Base-by-base conservation (phyloP, 2,329 filamentous ascomycete genomes). In the Botrytis elliptica region DNA sequence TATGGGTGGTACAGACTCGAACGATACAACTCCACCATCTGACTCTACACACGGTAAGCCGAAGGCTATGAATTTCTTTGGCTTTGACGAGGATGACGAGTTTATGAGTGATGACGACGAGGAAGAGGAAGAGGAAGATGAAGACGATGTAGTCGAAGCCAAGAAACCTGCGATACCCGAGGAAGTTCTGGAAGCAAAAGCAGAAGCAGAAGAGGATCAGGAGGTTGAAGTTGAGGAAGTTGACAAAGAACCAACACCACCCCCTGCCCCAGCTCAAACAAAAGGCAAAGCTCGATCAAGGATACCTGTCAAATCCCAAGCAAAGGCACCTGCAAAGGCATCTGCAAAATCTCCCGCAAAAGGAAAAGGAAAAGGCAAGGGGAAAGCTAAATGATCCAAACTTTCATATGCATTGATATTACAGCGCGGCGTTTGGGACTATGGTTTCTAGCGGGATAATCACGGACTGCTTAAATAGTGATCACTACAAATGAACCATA, bases 61-160 rank as follows among this genome's bases (percentile, higher is more conserved):
- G 12, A 79, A 79, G 65, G 70, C 79, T n/a, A 81, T 80, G 69
- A 84, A 86, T 0, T 93, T 94, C 79, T 92, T 91, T 78, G 92
- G 92, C 0, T 95, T 94, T 83, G 92, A 94, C 75, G 92, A 95
- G 49, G 91, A 93, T 71, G 92, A 94, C 65, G 91, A 93, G 78
- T 92, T 91, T 76, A 89, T 91, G 88, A 92, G 89, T 78, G 88
- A 88, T 70, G 88, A 90, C n/a, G 89, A 91, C 49, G 86, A 88
- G 20, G 83, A 84, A 9, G 82, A 84, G 40, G 76, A 76, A 9
- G 74, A 75, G 0, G 76, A 77, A 33, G 72, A 75, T 0, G 71
- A 76, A 20, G 75, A 73, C 7, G 73, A 73, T 29, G 72, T 70
- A 20, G 57, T 69, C 38, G 65, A 75, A 59, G 72, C 74, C 73